Base-by-base conservation (phyloP, 768 basidiomycete species). In the Suillus americanus region DNA sequence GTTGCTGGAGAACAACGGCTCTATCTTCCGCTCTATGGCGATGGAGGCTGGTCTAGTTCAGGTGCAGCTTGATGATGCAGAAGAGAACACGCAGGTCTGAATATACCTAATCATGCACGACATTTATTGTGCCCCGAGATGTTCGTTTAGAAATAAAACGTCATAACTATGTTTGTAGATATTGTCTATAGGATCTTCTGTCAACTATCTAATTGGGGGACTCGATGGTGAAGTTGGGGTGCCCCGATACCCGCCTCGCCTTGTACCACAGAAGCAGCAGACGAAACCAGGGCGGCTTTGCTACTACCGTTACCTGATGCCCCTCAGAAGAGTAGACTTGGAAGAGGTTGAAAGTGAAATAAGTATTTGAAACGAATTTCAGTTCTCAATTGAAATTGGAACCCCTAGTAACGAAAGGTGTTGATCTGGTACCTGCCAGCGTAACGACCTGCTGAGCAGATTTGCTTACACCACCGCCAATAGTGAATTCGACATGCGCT, bases 11-110 rank as follows among this genome's bases (percentile, higher is more conserved):
- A 83, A 88, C 62, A 75, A 79, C 63, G 76, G 78, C 28, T 85
- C 86, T 3, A 77, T 81, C 23, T 92, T 92, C 74, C 84, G 85
- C 70, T 85, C 83, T 10, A 80, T 92, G 62, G 88, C 87, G 14
- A 78, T 79, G 54, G 88, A 91, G 73, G 90, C 89, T 25, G 89
- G 89, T 55, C 72, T 89, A 23, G 67, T 68, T 1, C 57, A 64
- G 20, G 18, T 40, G 12, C 56, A 48, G 33, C 40, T 33, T 33
- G 59, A 66, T 28, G 30, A 12, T 35, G 60, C 51, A 14, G 48
- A 55, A 16, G 50, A 38, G 33, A 54, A 54, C 9, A 5, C 53
- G n/a, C 3, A 54, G 20, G 30, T 5, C 18, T 54, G 12, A 33
- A n/a, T n/a, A 14, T 35, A n/a, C 20, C 14, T 10, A 30, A 51